phyloP scores from a whole-genome alignment of 2,329 filamentous ascomycete species.

The Ophiosphaerella narmari region DNA sequence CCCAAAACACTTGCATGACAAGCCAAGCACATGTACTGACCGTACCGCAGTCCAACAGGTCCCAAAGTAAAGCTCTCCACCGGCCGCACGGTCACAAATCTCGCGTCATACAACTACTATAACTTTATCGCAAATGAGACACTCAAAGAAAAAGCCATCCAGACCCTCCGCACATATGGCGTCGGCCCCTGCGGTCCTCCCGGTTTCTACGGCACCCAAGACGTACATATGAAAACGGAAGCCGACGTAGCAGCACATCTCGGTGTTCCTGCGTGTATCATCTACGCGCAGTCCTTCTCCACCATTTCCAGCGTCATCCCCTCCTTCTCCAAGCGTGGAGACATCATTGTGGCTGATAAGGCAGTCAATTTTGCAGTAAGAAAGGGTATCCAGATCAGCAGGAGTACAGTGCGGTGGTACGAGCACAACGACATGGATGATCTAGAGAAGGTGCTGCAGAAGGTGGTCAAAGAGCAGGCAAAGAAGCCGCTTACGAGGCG shows the following conservation, averaged over 20 bases:
- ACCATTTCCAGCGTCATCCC: constrained; percentile 98
- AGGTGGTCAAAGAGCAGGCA: constrained; percentile 84
- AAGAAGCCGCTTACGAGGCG: constrained; percentile 86
- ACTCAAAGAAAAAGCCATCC: constrained; percentile 92
- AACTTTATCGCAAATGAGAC: constrained; percentile 93
- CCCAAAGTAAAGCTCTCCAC: constrained; percentile 87
- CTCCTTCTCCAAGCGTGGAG: constrained; percentile 93
- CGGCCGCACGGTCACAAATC: constrained; percentile 88
- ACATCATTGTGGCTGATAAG: constrained; percentile 94
- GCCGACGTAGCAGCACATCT: constrained; percentile 89
- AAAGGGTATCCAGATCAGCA: constrained; percentile 89
- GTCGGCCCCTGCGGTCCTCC: constrained; percentile 96
- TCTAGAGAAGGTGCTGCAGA: constrained; percentile 80
- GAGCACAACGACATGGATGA: constrained; percentile 97
- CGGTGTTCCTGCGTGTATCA: constrained; percentile 85
- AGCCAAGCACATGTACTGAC: constrained; percentile 2
- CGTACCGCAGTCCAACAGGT: constrained; percentile 70
- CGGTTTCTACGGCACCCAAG: constrained; percentile 97
- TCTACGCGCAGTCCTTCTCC: constrained; percentile 95
- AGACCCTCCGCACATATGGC: constrained; percentile 91
- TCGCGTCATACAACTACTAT: constrained; percentile 96
- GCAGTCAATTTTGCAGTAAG: constrained; percentile 93
- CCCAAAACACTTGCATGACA: not conserved
- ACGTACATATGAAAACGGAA: constrained; percentile 97
- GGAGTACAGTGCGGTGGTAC: constrained; percentile 91